A percentile compares a stretch with the other conserved stretches of the same genome.
These are phyloP conservation scores for Hericium rajendrae DNA, from an alignment of 768 basidiomycete species.

Conservation along the genomic window DNA sequence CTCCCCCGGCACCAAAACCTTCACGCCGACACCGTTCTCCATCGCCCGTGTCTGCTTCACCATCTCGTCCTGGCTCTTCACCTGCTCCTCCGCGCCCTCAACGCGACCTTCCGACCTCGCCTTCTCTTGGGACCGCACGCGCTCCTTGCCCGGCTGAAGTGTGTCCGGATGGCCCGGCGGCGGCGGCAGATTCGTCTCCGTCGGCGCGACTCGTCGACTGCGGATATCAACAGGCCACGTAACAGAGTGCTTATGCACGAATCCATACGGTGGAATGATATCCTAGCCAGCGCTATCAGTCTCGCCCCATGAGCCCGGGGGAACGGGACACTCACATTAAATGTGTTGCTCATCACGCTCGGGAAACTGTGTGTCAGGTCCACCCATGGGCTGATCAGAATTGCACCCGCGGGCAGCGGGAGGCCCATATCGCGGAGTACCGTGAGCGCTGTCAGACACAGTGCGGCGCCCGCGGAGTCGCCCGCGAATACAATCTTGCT, in stretches of 20 bases:
- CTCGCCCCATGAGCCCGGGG: neutral
- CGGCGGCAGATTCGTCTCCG: conserved; percentile 34
- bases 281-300: conserved; percentile 32
- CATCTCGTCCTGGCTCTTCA: conserved; percentile 3
- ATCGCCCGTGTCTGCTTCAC: neutral
- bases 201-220: conserved; percentile 25
- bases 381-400: conserved; percentile 75
- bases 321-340: conserved; percentile 34
- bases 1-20: too few species aligned
- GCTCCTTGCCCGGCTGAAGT: conserved; percentile 26
- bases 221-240: conserved; percentile 45
- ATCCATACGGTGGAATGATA: conserved; percentile 55
- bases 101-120: conserved; percentile 14
- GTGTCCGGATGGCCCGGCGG: conserved; percentile 41
- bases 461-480: conserved; percentile 69
- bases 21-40: neutral
- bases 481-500: conserved; percentile 69
- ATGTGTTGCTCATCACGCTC: conserved; percentile 56
- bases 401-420: conserved; percentile 64
- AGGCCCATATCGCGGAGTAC: conserved; percentile 61
- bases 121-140: conserved; percentile 16
- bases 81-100: neutral
- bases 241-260: conserved; percentile 48
- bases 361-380: conserved; percentile 84
- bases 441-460: conserved; percentile 51